phyloP scores from a whole-genome alignment of 768 basidiomycete genomes.

The Serendipita vermifera region DNA sequence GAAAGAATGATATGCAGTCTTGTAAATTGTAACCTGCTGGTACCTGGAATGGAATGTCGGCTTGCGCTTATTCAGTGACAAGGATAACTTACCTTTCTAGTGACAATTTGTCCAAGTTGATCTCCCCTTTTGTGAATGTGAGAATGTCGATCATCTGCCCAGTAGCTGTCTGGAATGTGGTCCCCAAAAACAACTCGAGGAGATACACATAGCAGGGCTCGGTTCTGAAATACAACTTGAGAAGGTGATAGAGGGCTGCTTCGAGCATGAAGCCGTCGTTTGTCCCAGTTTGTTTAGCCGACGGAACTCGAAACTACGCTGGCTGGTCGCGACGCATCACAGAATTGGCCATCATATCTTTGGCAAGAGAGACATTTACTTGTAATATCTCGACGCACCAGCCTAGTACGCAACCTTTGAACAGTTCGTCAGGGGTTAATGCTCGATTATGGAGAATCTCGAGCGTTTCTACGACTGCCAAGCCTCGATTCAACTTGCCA shows the following conservation, averaged over 20 bases:
- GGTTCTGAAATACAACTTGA: conserved; percentile 73
- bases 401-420: conserved; percentile 75
- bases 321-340: conserved; percentile 90
- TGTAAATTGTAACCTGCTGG: conserved; percentile 86
- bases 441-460: conserved; percentile 67
- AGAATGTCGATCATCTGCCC: conserved; percentile 94
- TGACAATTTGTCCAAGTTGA: conserved; percentile 82
- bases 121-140: conserved; percentile 80
- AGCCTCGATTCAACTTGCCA: conserved; percentile 92
- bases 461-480: conserved; percentile 87
- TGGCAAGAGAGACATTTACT: conserved; percentile 92
- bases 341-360: conserved; percentile 95
- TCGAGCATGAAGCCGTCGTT: conserved; percentile 97
- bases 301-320: conserved; percentile 71
- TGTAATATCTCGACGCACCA: conserved; percentile 98
- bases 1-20: conserved; percentile 96
- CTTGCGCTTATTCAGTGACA: not conserved
- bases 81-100: conserved; percentile 61
- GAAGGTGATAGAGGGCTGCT: conserved; percentile 77
- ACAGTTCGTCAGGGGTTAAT: conserved; percentile 77
- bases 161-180: conserved; percentile 82
- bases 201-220: conserved; percentile 80
- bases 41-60: conserved; percentile 46
- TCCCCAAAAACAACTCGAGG: conserved; percentile 74
- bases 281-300: conserved; percentile 74